These are phyloP conservation scores for Ramaria sp. DNA, from an alignment of 768 basidiomycete species.

Conservation along the genomic window DNA sequence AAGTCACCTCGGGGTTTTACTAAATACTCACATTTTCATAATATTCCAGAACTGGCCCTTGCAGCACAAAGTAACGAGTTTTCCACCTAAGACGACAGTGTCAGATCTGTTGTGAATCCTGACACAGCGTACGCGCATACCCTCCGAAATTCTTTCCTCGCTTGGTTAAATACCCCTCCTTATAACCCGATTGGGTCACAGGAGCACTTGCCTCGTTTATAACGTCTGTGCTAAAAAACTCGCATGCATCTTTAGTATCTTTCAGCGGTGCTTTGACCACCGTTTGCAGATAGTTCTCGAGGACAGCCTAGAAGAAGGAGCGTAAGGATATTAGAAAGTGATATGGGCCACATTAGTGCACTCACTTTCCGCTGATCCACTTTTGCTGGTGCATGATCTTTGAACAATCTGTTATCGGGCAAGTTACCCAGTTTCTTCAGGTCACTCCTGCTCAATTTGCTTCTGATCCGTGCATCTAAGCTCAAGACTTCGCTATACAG, in stretches of 20 bases:
- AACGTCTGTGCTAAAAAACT: slow-evolving; percentile 87
- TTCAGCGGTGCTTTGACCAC: slow-evolving; percentile 74
- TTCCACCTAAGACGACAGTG: slow-evolving; percentile 47
- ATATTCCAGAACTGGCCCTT: slow-evolving; percentile 85
- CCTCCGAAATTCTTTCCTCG: slow-evolving; percentile 97
- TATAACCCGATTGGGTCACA: slow-evolving; percentile 72
- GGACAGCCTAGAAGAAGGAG: slow-evolving; percentile 18
- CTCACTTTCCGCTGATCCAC: slow-evolving; percentile 91
- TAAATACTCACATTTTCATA: slow-evolving; percentile 79
- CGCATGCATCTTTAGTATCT: slow-evolving; percentile 81
- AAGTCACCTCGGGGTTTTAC: slow-evolving; percentile 3
- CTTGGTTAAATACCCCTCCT: slow-evolving; percentile 94
- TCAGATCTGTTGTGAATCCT: neutral
- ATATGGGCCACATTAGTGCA: slow-evolving; percentile 7
- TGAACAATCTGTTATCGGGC: slow-evolving; percentile 92
- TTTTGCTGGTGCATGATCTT: slow-evolving; percentile 92
- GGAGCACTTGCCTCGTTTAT: slow-evolving; percentile 66
- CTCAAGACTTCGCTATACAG: slow-evolving; percentile 87
- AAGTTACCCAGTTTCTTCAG: slow-evolving; percentile 67
- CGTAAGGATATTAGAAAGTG: neutral
- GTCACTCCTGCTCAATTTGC: slow-evolving; percentile 30
- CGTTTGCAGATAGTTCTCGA: slow-evolving; percentile 81
- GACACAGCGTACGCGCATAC: slow-evolving; percentile 14
- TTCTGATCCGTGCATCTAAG: slow-evolving; percentile 70
- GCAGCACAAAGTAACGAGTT: slow-evolving; percentile 87